Base-by-base conservation (phyloP, 768 basidiomycete genomes). In the Tricholoma terreum region DNA sequence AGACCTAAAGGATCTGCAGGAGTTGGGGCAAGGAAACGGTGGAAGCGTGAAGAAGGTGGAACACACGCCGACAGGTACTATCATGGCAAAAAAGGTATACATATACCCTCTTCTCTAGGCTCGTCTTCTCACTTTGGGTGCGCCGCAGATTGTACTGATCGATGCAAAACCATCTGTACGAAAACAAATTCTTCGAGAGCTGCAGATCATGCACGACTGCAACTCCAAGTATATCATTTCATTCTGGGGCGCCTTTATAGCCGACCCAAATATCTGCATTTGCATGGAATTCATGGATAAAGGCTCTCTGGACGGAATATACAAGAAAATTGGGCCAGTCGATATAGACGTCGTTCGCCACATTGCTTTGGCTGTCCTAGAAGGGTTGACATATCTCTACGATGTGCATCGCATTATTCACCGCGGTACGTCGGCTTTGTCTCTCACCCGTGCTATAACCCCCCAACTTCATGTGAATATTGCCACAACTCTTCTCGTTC, bases 121-220 rank as follows among this genome's bases (percentile, higher is more conserved):
- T 40, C 12, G 27, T 49, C 30, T 49, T 5, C 27, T 49, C 46
- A 49, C n/a, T 49, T n/a, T 8, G 43, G 30, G 9, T 54, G 33
- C n/a, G 43, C 21, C 15, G 17, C 66, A 96, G 94, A 92, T 94
- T 69, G 93, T 97, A 27, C 85, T 95, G 59, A 96, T 97, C 71
- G 94, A 96, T 74, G 94, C 94, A 30, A 98, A 98, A 70, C 96
- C 94, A 9, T 84, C 92, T 2, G 93, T 98, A 31, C 82, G 95
- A 61, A 99, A 98, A 71, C 97, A 99, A 76, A 98, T 99, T 66
- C 79, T 98, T 35, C 88, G 97, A 52, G 97, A 99, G 70, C 78
- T 99, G 63, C 96, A 98, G 66, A 98, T 99, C 78, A 96, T 98
- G 96, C 93, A 98, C 71, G 91, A 97, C 73, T 98, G 96, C 74